Percentiles rank a stretch among this genome's conserved stretches.
Conservation (phyloP, 2,329 filamentous ascomycete species). For the Venturia effusa region DNA sequence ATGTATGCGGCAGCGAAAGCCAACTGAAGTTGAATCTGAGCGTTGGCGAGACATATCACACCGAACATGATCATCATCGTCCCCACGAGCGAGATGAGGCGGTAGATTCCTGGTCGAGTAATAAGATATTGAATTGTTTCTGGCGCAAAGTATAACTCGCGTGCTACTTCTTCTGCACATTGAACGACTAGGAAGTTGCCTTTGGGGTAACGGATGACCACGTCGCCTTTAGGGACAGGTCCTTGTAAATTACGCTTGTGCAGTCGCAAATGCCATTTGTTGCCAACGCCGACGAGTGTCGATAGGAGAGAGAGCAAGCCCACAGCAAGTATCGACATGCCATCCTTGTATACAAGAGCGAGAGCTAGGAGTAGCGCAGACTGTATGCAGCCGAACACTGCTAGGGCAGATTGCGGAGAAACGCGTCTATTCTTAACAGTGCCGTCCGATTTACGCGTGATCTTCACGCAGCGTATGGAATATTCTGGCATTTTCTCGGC, state of each 20-base stretch:
- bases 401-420: conserved; percentile 35
- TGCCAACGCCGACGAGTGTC: conserved; percentile 37
- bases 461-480: conserved; percentile 30
- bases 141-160: conserved; percentile 41
- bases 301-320: conserved; percentile 37
- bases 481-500: conserved; percentile 25
- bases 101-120: conserved; percentile 28
- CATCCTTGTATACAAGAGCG: conserved; percentile 35
- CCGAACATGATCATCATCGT: conserved; percentile 42
- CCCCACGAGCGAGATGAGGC: conserved; percentile 36
- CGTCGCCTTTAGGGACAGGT: conserved; percentile 27
- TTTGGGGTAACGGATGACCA: conserved; percentile 40
- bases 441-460: conserved; percentile 22
- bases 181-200: conserved; percentile 39
- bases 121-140: conserved; percentile 38
- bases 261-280: conserved; percentile 37
- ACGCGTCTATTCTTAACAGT: conserved; percentile 33
- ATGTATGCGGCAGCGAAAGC: conserved; percentile 40
- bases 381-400: conserved; percentile 34
- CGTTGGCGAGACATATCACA: conserved; percentile 39
- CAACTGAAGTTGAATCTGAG: conserved; percentile 35
- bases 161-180: conserved; percentile 37
- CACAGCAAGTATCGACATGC: conserved; percentile 39
- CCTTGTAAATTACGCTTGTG: conserved; percentile 24
- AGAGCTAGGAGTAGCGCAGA: conserved; percentile 31